Evolutionary conservation across 2,329 filamentous ascomycete species (phyloP).

Genomic region (Leptographium lundbergii): DNA sequence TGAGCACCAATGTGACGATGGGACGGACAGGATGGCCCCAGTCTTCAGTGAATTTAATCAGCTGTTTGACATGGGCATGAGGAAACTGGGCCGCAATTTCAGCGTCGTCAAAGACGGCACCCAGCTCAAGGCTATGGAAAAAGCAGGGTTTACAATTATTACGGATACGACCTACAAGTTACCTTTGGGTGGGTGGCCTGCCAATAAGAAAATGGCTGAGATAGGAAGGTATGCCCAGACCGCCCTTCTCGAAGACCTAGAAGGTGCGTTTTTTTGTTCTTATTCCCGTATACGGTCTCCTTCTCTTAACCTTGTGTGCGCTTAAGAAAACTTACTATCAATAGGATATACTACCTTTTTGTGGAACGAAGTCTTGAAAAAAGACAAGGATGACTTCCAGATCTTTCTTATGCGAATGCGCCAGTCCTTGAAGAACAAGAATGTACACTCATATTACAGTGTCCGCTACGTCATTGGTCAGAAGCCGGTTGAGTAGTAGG

Average conservation of each 20-base stretch:
- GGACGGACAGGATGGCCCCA: not conserved
- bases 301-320: not conserved
- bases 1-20: conserved; percentile 15
- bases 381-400: not conserved
- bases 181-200: conserved; percentile 1
- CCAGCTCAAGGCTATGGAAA: not conserved
- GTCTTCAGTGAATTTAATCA: not conserved
- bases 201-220: not conserved
- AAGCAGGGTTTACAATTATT: conserved; percentile 3
- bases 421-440: not conserved
- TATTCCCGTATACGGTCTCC: too few relatives aligned
- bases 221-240: not conserved
- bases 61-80: not conserved
- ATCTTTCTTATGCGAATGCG: not conserved
- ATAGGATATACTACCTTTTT: not conserved
- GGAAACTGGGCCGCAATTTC: not conserved
- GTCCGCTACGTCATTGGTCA: not conserved
- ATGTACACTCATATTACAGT: not conserved
- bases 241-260: not conserved
- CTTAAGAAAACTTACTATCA: too few relatives aligned
- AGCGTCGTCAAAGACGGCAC: not conserved
- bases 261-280: not conserved
- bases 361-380: not conserved
- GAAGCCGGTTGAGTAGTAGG: not conserved
- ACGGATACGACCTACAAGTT: not conserved